Evolutionary conservation across 768 basidiomycete species (phyloP), one percentile per base, ranked within the genome.

Genomic region (Boletales sp.): DNA sequence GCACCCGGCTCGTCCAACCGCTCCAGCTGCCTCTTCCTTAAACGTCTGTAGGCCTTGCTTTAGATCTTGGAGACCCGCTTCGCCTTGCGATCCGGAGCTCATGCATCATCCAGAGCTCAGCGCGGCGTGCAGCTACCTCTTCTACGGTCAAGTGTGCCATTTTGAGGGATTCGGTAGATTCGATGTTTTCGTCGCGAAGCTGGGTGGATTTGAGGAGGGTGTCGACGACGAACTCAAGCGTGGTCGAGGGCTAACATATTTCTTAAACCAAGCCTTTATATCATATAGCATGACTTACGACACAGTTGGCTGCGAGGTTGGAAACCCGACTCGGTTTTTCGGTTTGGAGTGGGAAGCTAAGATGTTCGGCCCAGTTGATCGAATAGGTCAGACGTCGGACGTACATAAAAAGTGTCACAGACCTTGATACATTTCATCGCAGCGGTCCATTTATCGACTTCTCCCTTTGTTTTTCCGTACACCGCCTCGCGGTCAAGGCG

Each of bases 41-140:
- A 75, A 56, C 87, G 86, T 28, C 94, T 78, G 65, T 93, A 98
- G 2, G 90, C 83, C 71, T 93, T 95, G 66, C 87, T 91, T 74
- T 98, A 97, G 71, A 99, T 99, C 72, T 94, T 97, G 18, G 86
- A 82, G 15, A 95, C 76, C 15, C 94, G 82, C 62, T 88, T 88
- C 15, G 93, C 90, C 66, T 95, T 94, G 34, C 81, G 74, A 58
- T 97, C 95, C 0, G 92, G 36, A 97, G 77, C 59, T 96, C 94
- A 17, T 94, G 86, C 81, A 91, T 90, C 63, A 83, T 82, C 33
- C 89, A 81, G 11, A 99, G 79, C 59, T 93, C 90, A 2, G 78
- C 79, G 2, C 91, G 21, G 21, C 21, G 21, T 25, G 83, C 78
- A 5, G 83, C 81, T 35, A 96, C 87, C 62, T 96, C 94, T 63